These are phyloP conservation scores for Medicago arabica DNA, from an alignment of 306 rosid species.

Conservation along the genomic window DNA sequence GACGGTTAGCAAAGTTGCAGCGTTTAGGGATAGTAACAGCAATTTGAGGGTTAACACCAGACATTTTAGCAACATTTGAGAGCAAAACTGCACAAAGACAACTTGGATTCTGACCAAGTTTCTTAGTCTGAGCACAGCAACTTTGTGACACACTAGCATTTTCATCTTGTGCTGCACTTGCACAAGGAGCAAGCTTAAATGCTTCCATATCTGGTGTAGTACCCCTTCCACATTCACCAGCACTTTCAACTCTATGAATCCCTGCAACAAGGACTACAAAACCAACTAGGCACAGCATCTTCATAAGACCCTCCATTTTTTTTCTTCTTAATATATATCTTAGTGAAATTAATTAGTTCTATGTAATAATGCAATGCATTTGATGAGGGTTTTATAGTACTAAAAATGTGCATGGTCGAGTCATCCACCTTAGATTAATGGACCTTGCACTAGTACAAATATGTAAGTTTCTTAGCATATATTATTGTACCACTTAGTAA, in stretches of 20 bases:
- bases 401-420: slow-evolving; percentile 45
- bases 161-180: slow-evolving; percentile 57
- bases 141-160: slow-evolving; percentile 55
- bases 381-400: slow-evolving; percentile 48
- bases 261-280: slow-evolving; percentile 41
- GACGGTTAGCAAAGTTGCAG: slow-evolving; percentile 67
- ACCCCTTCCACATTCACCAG: slow-evolving; percentile 63
- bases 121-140: slow-evolving; percentile 59
- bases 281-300: slow-evolving; percentile 50
- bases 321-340: not conserved
- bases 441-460: slow-evolving; percentile 56
- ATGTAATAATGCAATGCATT: slow-evolving; percentile 4
- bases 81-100: slow-evolving; percentile 69
- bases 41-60: slow-evolving; percentile 52
- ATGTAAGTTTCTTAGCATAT: slow-evolving; percentile 29
- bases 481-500: slow-evolving; percentile 39
- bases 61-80: slow-evolving; percentile 54
- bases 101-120: slow-evolving; percentile 54
- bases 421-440: slow-evolving; percentile 54
- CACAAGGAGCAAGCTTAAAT: slow-evolving; percentile 64
- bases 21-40: slow-evolving; percentile 72
- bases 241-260: slow-evolving; percentile 46
- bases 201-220: slow-evolving; percentile 67
- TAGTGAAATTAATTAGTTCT: slow-evolving; percentile 3
- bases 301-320: slow-evolving; percentile 45